Percentiles rank a stretch among this genome's conserved stretches.
These are phyloP conservation scores for Penicillium thymicola DNA, from an alignment of 2,329 filamentous ascomycete species.

Conservation along the genomic window DNA sequence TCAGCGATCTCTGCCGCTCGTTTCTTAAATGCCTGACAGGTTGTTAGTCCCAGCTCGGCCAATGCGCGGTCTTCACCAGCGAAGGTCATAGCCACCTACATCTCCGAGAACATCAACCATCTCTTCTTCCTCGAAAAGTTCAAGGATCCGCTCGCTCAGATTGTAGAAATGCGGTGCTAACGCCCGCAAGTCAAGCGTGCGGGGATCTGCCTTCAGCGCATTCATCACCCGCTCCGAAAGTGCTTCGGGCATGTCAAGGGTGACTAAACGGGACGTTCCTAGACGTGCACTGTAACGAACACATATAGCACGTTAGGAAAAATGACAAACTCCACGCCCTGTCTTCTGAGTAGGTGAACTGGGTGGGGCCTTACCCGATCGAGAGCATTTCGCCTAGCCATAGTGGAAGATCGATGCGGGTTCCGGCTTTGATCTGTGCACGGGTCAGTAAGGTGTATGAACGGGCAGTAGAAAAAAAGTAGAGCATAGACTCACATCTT, in stretches of 20 bases:
- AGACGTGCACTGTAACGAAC: conserved; percentile 36
- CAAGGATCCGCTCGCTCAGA: conserved; percentile 78
- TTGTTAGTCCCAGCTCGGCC: neutral
- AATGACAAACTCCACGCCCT: neutral
- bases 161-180: conserved; percentile 86
- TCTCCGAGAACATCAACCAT: conserved; percentile 66
- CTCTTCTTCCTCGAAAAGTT: conserved; percentile 87
- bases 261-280: conserved; percentile 60
- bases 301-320: neutral
- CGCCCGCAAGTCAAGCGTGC: conserved; percentile 76
- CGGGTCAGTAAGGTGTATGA: neutral
- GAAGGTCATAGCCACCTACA: conserved; percentile 26
- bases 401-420: conserved; percentile 76
- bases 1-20: conserved; percentile 80
- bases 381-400: conserved; percentile 92
- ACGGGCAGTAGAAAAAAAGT: neutral
- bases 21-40: conserved; percentile 69
- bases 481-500: conserved; percentile 44
- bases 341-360: neutral
- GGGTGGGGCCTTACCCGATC: conserved; percentile 40
- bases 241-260: conserved; percentile 75
- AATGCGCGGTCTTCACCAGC: neutral
- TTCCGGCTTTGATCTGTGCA: conserved; percentile 69
- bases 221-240: conserved; percentile 78
- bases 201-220: conserved; percentile 85